Conservation (phyloP, 495 filamentous ascomycete genomes). For the Penicillium angulare region DNA sequence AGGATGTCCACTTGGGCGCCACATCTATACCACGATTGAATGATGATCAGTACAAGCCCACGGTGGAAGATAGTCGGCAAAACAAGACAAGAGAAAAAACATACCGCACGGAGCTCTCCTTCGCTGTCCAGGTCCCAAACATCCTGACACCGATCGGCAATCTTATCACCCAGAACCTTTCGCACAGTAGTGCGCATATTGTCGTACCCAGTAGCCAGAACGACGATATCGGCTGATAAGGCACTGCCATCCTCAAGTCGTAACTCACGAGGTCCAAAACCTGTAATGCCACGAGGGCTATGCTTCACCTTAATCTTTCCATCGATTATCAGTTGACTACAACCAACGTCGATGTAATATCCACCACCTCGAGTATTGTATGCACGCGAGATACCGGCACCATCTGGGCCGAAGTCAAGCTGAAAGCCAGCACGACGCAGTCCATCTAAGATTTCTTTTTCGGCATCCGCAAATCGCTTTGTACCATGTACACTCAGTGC, state of each 20-base stretch:
- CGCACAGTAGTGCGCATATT: slow-evolving; percentile 68
- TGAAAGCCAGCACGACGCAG: slow-evolving; percentile 66
- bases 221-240: slow-evolving; percentile 71
- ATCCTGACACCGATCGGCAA: slow-evolving; percentile 63
- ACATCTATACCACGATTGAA: slow-evolving; percentile 64
- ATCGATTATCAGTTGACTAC: slow-evolving; percentile 69
- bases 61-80: neutral
- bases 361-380: slow-evolving; percentile 73
- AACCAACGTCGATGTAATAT: slow-evolving; percentile 77
- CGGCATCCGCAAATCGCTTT: slow-evolving; percentile 43
- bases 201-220: slow-evolving; percentile 79
- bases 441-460: slow-evolving; percentile 57
- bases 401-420: slow-evolving; percentile 63
- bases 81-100: neutral
- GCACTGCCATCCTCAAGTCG: slow-evolving; percentile 61
- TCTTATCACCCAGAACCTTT: slow-evolving; percentile 64
- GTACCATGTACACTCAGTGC: slow-evolving; percentile 52
- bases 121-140: slow-evolving; percentile 82
- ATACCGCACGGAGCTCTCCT: slow-evolving; percentile 60
- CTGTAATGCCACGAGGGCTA: slow-evolving; percentile 56
- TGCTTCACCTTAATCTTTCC: slow-evolving; percentile 75
- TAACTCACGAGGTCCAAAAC: slow-evolving; percentile 53
- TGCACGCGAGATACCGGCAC: slow-evolving; percentile 62
- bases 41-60: neutral
- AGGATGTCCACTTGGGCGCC: slow-evolving; percentile 66